Evolutionary conservation across 2,329 filamentous ascomycete genomes (phyloP), one percentile per base, ranked within the genome.

Genomic region (Rosellinia necatrix): DNA sequence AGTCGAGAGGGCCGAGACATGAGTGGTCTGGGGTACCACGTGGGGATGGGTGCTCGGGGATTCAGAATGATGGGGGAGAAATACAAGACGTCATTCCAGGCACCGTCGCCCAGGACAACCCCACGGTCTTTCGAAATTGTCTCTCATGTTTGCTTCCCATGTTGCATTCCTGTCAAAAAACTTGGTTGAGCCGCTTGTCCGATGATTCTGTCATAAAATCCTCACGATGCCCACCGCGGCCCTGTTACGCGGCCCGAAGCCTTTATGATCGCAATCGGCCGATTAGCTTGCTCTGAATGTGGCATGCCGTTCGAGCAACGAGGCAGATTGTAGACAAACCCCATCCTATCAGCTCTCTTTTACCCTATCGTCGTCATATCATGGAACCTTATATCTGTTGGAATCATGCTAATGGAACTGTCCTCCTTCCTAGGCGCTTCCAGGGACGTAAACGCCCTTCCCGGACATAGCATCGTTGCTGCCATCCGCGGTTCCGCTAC

Each of bases 331-430:
- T 15, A 8, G n/a, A 19, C 27, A 42, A 30, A 27, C 22, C 10
- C 19, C 5, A 24, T 5, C 32, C 10, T 34, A 46, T 7, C 41
- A 25, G 21, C 4, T 27, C 10, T 24, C 50, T 15, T 41, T 47
- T 29, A 15, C 15, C 19, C 13, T 53, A 9, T 17, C 15, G 2
- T 48, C 32, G 15, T 47, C 51, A 46, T 64, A 69, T 55, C 49
- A 70, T 70, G 67, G 66, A 68, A 69, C 53, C 44, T 61, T 59
- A 43, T 49, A 58, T 52, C 47, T 32, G 32, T 17, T 49, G 51
- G 47, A 64, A 67, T 53, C 59, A 71, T 67, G 67, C 69, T 71
- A 56, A 71, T 62, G 59, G 59, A 66, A 64, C 46, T 60, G 60
- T 65, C 56, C 44, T 66, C 63, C 54, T 65, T 65, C 56, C 52